phyloP scores from a whole-genome alignment of 805 yeast genomes.

The Nakazawaea wickerhamii region DNA sequence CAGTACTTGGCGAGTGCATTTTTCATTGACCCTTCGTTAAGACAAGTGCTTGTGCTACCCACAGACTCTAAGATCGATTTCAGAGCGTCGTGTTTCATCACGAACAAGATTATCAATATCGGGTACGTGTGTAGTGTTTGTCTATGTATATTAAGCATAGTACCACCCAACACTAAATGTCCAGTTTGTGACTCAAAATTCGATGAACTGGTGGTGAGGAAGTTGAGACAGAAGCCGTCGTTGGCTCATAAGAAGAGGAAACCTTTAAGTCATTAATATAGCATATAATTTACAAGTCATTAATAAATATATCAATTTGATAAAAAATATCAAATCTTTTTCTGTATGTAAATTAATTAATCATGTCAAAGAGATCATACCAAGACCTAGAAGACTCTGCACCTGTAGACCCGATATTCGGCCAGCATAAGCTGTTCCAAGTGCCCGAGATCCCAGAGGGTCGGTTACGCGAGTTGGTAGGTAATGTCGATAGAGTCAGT shows the following conservation, averaged over 20 bases:
- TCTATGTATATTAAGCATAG: constrained; percentile 66
- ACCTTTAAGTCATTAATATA: too few relatives aligned
- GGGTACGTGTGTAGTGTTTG: constrained; percentile 97
- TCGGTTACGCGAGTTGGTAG: not conserved
- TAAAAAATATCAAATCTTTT: too few relatives aligned
- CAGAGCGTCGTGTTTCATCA: constrained; percentile 88
- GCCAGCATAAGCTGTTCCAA: constrained; percentile 8
- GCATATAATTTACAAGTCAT: not conserved
- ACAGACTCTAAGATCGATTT: constrained; percentile 85
- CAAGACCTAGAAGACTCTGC: not conserved
- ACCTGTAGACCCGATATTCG: not conserved
- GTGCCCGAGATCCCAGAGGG: constrained; percentile 3
- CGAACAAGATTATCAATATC: constrained; percentile 85
- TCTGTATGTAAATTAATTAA: too few relatives aligned
- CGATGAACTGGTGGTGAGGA: constrained; percentile 56
- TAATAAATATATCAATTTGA: not conserved
- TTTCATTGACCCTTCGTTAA: constrained; percentile 77
- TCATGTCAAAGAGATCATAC: constrained; percentile 6
- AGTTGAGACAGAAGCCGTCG: constrained; percentile 53
- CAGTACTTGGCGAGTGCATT: constrained; percentile 81
- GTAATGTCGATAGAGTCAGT: not conserved
- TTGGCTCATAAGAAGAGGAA: constrained; percentile 2
- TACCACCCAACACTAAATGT: constrained; percentile 65
- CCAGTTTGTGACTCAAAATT: constrained; percentile 84
- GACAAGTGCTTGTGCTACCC: constrained; percentile 75